These are phyloP conservation scores for Ceratocystis smalleyi DNA, from an alignment of 2,329 filamentous ascomycete genomes.

Conservation along the genomic window DNA sequence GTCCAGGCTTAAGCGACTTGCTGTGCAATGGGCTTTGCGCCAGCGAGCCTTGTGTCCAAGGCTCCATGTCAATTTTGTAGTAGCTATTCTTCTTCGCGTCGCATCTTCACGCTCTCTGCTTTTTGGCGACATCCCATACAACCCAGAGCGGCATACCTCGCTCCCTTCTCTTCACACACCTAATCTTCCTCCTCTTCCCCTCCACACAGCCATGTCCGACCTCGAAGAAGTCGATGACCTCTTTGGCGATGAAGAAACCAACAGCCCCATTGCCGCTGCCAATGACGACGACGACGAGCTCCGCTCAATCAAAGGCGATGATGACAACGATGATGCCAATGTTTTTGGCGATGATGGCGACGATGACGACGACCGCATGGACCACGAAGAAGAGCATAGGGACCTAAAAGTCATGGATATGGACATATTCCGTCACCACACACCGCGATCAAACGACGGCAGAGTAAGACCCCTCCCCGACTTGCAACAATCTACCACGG, in stretches of 20 bases:
- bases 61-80: slow-evolving; percentile 12
- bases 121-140: background rate
- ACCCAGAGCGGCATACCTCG: background rate
- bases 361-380: slow-evolving; percentile 14
- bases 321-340: slow-evolving; percentile 23
- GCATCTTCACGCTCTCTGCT: background rate
- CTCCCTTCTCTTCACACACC: background rate
- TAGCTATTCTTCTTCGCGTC: slow-evolving; percentile 8
- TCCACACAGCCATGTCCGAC: slow-evolving; percentile 33
- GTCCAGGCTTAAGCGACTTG: background rate
- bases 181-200: background rate
- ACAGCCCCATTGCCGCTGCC: slow-evolving; percentile 42
- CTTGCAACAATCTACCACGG: background rate
- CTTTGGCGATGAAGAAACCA: slow-evolving; percentile 45
- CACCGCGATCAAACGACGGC: slow-evolving; percentile 56
- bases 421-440: slow-evolving; percentile 50
- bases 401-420: slow-evolving; percentile 47
- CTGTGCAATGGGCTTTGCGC: background rate
- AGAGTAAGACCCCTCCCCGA: slow-evolving; percentile 35
- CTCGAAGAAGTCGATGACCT: slow-evolving; percentile 45
- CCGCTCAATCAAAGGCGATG: slow-evolving; percentile 35
- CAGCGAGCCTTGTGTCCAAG: slow-evolving; percentile 16
- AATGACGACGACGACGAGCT: slow-evolving; percentile 38
- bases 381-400: slow-evolving; percentile 23
- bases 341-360: slow-evolving; percentile 12